phyloP scores from a whole-genome alignment of 352 stramenopile species.

The Aphanomyces astaci region DNA sequence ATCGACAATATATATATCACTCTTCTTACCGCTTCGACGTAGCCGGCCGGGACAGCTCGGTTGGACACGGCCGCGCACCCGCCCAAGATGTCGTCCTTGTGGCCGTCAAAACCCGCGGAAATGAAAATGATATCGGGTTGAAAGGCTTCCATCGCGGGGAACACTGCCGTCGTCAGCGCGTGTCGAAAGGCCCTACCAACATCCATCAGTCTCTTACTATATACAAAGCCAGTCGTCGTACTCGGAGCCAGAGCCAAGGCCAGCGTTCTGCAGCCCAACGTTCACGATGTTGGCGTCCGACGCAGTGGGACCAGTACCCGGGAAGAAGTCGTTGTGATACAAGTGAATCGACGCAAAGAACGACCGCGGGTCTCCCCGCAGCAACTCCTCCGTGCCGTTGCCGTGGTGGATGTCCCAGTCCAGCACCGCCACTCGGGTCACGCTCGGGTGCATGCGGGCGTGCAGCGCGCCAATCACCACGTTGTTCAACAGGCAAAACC shows the following conservation, averaged over 20 bases:
- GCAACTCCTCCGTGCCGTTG: constrained; percentile 95
- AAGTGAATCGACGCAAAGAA: constrained; percentile 82
- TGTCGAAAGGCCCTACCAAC: constrained; percentile 54
- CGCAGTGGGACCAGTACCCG: constrained; percentile 57
- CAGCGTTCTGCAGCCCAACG: constrained; percentile 65
- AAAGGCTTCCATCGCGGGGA: constrained; percentile 72
- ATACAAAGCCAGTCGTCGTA: neutral
- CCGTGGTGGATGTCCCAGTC: constrained; percentile 99
- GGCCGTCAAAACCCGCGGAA: constrained; percentile 81
- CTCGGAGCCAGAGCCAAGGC: constrained; percentile 23
- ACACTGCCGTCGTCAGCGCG: constrained; percentile 46
- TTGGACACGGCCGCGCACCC: constrained; percentile 58
- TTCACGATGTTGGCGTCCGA: constrained; percentile 60
- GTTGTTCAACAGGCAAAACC: constrained; percentile 99
- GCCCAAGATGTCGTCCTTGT: constrained; percentile 78
- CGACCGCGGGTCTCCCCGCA: constrained; percentile 67
- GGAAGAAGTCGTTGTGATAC: constrained; percentile 74
- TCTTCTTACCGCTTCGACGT: constrained; percentile 41
- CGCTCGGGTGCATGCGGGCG: constrained; percentile 85
- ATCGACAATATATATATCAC: neutral
- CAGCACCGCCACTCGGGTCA: constrained; percentile 93
- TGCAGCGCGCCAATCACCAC: constrained; percentile 97
- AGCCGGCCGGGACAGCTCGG: constrained; percentile 61
- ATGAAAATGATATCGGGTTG: constrained; percentile 81
- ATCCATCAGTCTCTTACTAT: neutral